Evolutionary conservation across 2,329 filamentous ascomycete genomes (phyloP).

Genomic region (Ceratocystis albifundus): DNA sequence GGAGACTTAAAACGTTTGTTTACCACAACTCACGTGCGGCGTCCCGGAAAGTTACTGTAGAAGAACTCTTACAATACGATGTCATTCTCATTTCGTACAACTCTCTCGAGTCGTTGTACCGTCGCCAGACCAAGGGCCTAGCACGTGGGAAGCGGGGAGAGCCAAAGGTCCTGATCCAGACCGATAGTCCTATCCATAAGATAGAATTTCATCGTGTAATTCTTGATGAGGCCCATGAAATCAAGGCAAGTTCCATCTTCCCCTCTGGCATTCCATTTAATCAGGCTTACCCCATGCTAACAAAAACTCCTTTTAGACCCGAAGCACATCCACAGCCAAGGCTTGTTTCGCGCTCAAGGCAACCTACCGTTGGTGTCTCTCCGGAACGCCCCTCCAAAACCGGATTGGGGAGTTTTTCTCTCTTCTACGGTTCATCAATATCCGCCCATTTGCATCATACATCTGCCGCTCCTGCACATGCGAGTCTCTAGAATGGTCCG

Average conservation of each 20-base stretch:
- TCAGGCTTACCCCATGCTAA: not conserved
- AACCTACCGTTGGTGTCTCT: constrained; percentile 88
- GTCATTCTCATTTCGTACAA: constrained; percentile 98
- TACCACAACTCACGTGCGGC: constrained; percentile 81
- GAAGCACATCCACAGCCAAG: constrained; percentile 82
- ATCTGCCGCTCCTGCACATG: constrained; percentile 83
- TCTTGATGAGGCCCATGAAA: constrained; percentile 89
- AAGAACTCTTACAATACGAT: constrained; percentile 69
- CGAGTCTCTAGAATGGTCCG: constrained; percentile 69
- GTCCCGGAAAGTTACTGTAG: constrained; percentile 61
- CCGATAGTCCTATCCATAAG: constrained; percentile 59
- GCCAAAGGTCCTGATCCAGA: not conserved
- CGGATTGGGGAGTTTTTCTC: constrained; percentile 97
- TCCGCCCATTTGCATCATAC: constrained; percentile 83
- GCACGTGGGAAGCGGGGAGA: constrained; percentile 33
- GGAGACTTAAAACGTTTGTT: constrained; percentile 78
- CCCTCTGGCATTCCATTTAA: not conserved
- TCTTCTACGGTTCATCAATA: constrained; percentile 77
- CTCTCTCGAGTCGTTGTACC: constrained; percentile 78
- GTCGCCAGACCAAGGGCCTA: constrained; percentile 87
- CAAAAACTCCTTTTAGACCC: constrained; percentile 38
- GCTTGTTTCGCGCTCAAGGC: constrained; percentile 87
- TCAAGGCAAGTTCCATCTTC: constrained; percentile 48
- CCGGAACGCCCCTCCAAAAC: constrained; percentile 90
- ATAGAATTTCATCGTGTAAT: constrained; percentile 85